Evolutionary conservation across 2,329 filamentous ascomycete genomes (phyloP), one percentile per base, ranked within the genome.

Genomic region (Fusarium poae): DNA sequence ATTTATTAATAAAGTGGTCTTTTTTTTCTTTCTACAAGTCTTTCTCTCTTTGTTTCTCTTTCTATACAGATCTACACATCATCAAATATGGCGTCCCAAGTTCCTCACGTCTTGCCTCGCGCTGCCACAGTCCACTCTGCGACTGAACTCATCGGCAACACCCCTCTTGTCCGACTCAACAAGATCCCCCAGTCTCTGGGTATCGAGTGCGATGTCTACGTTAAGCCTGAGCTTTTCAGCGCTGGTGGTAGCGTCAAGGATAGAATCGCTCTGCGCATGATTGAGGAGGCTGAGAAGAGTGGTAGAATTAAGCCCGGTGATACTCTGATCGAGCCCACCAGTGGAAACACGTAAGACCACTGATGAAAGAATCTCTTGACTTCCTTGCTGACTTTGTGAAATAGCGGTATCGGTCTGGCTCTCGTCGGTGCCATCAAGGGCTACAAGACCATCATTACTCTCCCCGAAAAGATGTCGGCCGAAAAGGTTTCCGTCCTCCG

Each of bases 401-500:
- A 18, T n/a, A 86, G 84, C 60, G 96, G 96, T 71, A 99, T 99
- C 71, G 96, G 96, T 23, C 86, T 99, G 40, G 96, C 96, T 29
- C 89, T 99, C 34, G 95, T 98, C 20, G 95, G 89, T 60, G 96
- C 96, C 18, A 92, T 99, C 76, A 98, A 97, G 84, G 95, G 94
- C 71, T 99, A 98, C 86, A 95, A 95, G 82, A 97, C 94, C 40
- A 98, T 99, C 82, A 99, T 99, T 80, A 99, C 96, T 13, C 88
- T 99, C 45, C 96, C 96, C 52, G 96, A 99, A 83, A 99, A 99
- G 86, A 99, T 99, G 96, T 97, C 94, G 2, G 92, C 94, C 48
- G 96, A 99, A 82, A 99, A 99, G 82, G 96, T 99, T 39, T 92
- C 95, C 3, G 96, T 99, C 29, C 86, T 99, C 66, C 92, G 94